Base-by-base conservation (phyloP, 768 basidiomycete species). In the Trametes gibbosa region DNA sequence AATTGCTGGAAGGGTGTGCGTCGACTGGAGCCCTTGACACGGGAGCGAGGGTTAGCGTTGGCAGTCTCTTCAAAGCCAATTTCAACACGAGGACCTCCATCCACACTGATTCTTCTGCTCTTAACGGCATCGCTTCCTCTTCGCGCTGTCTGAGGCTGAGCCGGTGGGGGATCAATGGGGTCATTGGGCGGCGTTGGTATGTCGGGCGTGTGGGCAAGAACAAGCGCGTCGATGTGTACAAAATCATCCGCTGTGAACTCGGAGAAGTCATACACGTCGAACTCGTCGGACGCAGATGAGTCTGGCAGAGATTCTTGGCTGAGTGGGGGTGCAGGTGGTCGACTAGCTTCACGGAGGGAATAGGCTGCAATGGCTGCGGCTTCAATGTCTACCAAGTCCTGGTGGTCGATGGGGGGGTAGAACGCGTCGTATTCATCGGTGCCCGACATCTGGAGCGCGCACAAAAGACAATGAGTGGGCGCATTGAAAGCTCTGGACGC, bases 201-300 rank as follows among this genome's bases (percentile, higher is more conserved):
- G 3, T 40, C 19, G 13, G 47, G 37, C 29, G 64, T 56, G 14
- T 50, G 60, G 2, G 57, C 27, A 32, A 56, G 13, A 25, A 77
- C 59, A 27, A 73, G 69, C 27, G 75, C 76, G 63, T 86, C 85
- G 53, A 84, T 73, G 24, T 70, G 67, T 2, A 73, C 76, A 40
- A 87, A 76, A 24, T 89, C 85, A 32, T 84, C 78, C 24, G 77
- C 76, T 0, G 84, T 84, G 60, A 87, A 82, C 48, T 81, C 81
- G 0, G 81, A 77, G 49, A 86, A 74, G 43, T 81, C 75, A 63
- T 82, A 82, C 4, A 65, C 72, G 19, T 77, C 77, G 63, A 76
- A 86, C 61, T 81, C 78, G 61, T 79, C 76, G 21, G 56, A 42
- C 9, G 59, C 42, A 9, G 54, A 27, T 72, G 63, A 48, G 25